Evolutionary conservation across 2,329 filamentous ascomycete genomes (phyloP), one percentile per base, ranked within the genome.

Genomic region (Aureobasidium melanogenum): DNA sequence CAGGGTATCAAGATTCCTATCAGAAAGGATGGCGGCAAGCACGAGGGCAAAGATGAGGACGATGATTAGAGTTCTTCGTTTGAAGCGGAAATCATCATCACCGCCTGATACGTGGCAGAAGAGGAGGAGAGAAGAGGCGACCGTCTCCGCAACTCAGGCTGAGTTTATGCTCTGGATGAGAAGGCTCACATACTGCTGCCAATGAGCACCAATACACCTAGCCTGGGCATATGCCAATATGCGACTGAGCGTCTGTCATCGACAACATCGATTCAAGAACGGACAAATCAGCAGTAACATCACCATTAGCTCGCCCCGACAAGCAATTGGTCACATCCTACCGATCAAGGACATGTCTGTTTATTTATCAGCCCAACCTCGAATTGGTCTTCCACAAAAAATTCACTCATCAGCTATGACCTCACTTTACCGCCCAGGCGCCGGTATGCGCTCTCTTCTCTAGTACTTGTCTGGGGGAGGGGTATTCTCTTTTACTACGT

Each of bases 1-100:
- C 94, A 99, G 70, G 94, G 94, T 26, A 96, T 96, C 75, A 97
- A 97, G 75, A 97, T 97, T 26, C 93, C 93, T 0, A 97, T 97
- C 60, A 81, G 93, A 24, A 97, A 97, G 74, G 93, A 97, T 69
- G 86, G 88, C 64, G 70, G 78, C 69, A 75, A 82, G 73, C 69
- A 75, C 65, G 57, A 77, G 62, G 69, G 68, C 44, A 76, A 76
- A 39, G 74, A 75, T 51, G 73, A 76, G 22, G 76, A 80, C 48
- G 78, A 77, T 50, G 77, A 76, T 15, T 55, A 61, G 48, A 17
- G 1, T 14, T 15, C 2, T 14, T 36, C 28, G 39, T 44, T n/a
- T 55, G n/a, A 17, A 50, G 7, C 15, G 2, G 8, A 26, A 5
- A 28, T 17, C 12, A 17, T n/a, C 10, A 2, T 28, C 14, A 12